Conservation (phyloP, 2,329 filamentous ascomycete species). For the Mycosphaerella sp. region DNA sequence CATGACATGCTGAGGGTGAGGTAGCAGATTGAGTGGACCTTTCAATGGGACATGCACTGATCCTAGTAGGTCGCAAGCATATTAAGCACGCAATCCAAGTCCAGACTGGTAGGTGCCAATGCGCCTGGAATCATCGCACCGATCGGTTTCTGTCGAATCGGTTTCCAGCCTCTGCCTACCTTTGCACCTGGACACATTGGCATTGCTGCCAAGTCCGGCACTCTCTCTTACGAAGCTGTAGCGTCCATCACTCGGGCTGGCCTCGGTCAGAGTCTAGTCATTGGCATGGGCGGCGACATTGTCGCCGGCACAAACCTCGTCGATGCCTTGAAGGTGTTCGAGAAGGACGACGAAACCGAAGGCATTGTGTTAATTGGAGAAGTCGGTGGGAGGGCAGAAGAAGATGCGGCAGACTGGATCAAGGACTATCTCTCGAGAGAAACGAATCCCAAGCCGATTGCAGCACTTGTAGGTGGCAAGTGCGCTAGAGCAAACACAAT, state of each 20-base stretch:
- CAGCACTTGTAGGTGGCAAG: slow-evolving; percentile 63
- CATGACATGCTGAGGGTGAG: slow-evolving; percentile 68
- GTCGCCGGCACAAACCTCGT: slow-evolving; percentile 68
- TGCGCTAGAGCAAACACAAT: slow-evolving; percentile 58
- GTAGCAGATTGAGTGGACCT: background rate
- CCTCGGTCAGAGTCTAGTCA: slow-evolving; percentile 68
- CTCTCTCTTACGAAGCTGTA: slow-evolving; percentile 73
- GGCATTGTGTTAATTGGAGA: slow-evolving; percentile 69
- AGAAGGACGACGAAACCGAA: slow-evolving; percentile 60
- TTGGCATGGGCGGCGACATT: slow-evolving; percentile 72
- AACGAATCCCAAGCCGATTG: slow-evolving; percentile 64
- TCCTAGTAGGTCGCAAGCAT: slow-evolving; percentile 57
- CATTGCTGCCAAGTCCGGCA: slow-evolving; percentile 75
- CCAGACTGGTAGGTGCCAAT: slow-evolving; percentile 72
- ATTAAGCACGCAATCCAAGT: slow-evolving; percentile 63
- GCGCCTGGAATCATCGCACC: slow-evolving; percentile 74
- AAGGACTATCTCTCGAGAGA: slow-evolving; percentile 55
- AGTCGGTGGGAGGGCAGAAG: slow-evolving; percentile 62
- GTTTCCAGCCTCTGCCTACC: slow-evolving; percentile 70
- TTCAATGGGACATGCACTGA: background rate
- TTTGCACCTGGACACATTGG: slow-evolving; percentile 65
- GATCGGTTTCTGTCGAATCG: slow-evolving; percentile 62
- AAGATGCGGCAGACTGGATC: slow-evolving; percentile 70
- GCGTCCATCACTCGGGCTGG: slow-evolving; percentile 68
- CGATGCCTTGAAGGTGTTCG: slow-evolving; percentile 62